Percentiles rank a stretch among this genome's conserved stretches.
Conservation (phyloP, 805 yeast genomes). For the Scheffersomyces spartinae region DNA sequence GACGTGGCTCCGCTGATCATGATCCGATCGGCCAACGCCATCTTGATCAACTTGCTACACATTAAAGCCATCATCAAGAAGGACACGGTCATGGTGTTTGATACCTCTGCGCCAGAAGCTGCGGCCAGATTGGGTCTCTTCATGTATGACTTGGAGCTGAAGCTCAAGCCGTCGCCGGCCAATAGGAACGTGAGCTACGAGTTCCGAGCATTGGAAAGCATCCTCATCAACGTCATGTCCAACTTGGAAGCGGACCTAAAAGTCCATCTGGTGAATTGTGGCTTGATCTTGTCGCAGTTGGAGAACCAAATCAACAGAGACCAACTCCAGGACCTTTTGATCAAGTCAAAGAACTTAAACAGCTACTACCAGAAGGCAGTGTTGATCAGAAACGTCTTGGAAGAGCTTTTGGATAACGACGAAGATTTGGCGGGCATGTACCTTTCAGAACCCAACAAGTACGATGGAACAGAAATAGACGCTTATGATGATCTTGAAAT, state of each 20-base stretch:
- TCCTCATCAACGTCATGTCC: slow-evolving; percentile 70
- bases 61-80: slow-evolving; percentile 82
- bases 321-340: slow-evolving; percentile 58
- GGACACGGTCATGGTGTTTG: slow-evolving; percentile 75
- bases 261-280: slow-evolving; percentile 45
- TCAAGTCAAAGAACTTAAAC: slow-evolving; percentile 59
- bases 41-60: slow-evolving; percentile 72
- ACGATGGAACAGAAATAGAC: slow-evolving; percentile 8
- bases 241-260: slow-evolving; percentile 67
- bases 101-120: slow-evolving; percentile 55
- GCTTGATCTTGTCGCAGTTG: slow-evolving; percentile 51
- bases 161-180: slow-evolving; percentile 37
- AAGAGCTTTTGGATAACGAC: slow-evolving; percentile 75
- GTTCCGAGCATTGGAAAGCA: slow-evolving; percentile 73
- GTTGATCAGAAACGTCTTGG: slow-evolving; percentile 70
- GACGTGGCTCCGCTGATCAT: slow-evolving; percentile 87
- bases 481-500: slow-evolving; percentile 73
- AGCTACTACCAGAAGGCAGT: slow-evolving; percentile 65
- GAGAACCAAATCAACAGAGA: slow-evolving; percentile 76
- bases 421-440: slow-evolving; percentile 79
- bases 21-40: slow-evolving; percentile 61
- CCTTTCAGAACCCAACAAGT: slow-evolving; percentile 33
- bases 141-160: slow-evolving; percentile 75
- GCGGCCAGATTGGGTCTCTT: slow-evolving; percentile 64
- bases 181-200: slow-evolving; percentile 47